Percentiles rank a stretch among this genome's conserved stretches.
Evolutionary conservation across 2,329 filamentous ascomycete species (phyloP).

Genomic region (Geosmithia flava): DNA sequence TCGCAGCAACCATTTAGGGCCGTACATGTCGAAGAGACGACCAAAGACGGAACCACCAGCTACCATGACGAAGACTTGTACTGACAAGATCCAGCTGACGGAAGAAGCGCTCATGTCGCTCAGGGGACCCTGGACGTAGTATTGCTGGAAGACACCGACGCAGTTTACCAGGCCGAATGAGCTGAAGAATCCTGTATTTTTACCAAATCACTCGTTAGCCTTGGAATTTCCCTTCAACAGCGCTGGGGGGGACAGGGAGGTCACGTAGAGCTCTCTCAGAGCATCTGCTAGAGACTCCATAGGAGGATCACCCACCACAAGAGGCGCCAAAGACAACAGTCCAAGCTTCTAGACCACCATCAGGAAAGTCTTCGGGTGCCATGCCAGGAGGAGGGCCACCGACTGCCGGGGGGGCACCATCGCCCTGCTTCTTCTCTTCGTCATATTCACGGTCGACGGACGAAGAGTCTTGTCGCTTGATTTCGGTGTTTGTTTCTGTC

Average conservation of each 20-base stretch:
- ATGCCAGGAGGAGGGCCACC: conserved; percentile 15
- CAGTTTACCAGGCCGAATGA: conserved; percentile 31
- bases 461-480: background rate
- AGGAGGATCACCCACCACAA: conserved; percentile 1
- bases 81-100: conserved; percentile 47
- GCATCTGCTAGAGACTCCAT: background rate
- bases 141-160: conserved; percentile 44
- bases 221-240: background rate
- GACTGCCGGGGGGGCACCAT: background rate
- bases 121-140: conserved; percentile 39
- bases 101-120: conserved; percentile 32
- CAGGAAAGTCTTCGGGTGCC: conserved; percentile 41
- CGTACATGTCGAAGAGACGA: conserved; percentile 51
- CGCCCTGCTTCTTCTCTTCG: background rate
- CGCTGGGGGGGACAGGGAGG: no score
- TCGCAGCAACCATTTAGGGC: conserved; percentile 44
- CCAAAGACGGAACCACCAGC: conserved; percentile 38
- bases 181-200: conserved; percentile 18
- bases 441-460: background rate
- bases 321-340: conserved; percentile 3
- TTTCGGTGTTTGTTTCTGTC: background rate
- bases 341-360: conserved; percentile 46
- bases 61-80: conserved; percentile 35
- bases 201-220: background rate
- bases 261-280: no score